phyloP scores from a whole-genome alignment of 129 eudicot genomes.

The Tagetes erecta region DNA sequence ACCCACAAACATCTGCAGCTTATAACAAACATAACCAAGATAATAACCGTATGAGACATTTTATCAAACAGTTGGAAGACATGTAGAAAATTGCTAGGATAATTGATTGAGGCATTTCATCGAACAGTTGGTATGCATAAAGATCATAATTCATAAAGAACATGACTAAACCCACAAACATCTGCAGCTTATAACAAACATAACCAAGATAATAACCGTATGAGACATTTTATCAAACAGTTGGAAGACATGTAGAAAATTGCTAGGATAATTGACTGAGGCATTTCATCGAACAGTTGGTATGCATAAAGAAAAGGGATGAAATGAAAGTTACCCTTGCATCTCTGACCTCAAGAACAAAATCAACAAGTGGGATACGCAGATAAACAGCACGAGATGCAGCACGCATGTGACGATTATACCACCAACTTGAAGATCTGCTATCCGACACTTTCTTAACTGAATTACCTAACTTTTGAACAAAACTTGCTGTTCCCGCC shows the following conservation, averaged over 20 bases:
- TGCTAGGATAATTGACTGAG: conserved; percentile 20
- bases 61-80: no score
- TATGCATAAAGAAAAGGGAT: background rate
- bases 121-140: background rate
- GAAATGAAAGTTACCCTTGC: conserved; percentile 55
- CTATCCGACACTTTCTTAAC: conserved; percentile 48
- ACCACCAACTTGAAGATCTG: conserved; percentile 81
- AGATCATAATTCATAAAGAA: no score
- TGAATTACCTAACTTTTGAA: conserved; percentile 50
- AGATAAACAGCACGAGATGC: conserved; percentile 66
- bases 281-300: conserved; percentile 55
- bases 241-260: background rate
- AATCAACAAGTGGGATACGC: conserved; percentile 71
- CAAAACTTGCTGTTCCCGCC: conserved; percentile 40
- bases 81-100: no score
- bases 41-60: no score
- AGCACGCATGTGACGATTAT: conserved; percentile 94
- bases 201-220: background rate
- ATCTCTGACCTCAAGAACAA: conserved; percentile 80
- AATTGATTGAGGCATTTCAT: background rate
- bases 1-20: no score
- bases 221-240: background rate
- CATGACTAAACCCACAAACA: no score
- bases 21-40: no score
- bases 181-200: background rate